Conservation (phyloP, 257 asterid species). For the Ophiorrhiza pumila region DNA sequence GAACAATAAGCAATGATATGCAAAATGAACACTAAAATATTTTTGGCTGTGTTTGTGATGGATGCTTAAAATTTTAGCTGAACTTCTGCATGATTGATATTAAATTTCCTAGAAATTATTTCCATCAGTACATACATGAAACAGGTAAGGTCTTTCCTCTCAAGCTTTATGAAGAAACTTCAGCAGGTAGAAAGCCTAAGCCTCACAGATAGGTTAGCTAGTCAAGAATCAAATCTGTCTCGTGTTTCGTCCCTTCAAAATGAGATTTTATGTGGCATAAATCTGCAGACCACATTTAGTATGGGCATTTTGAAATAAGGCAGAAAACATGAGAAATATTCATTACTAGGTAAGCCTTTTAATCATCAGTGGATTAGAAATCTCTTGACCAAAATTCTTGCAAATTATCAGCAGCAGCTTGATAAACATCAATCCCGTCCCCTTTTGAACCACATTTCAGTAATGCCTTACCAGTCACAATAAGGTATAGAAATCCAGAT, state of each 20-base stretch:
- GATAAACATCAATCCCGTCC: not conserved
- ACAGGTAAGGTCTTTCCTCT: not conserved
- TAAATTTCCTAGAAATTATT: not conserved
- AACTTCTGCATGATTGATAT: not conserved
- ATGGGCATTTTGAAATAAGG: not conserved
- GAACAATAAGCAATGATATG: not conserved
- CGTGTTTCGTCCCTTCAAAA: not conserved
- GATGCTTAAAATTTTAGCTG: not conserved
- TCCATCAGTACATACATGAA: not conserved
- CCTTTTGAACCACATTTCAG: not conserved
- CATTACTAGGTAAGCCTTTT: not conserved
- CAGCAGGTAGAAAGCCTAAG: not conserved
- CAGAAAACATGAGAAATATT: not conserved
- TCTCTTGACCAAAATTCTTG: not conserved
- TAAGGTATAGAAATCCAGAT: not conserved
- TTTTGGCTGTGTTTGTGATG: not conserved
- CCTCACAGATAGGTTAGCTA: not conserved
- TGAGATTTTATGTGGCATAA: not conserved
- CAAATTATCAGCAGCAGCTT: not conserved
- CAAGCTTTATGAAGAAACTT: not conserved
- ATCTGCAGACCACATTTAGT: not conserved
- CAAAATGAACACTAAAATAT: not conserved
- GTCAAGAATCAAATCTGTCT: not conserved
- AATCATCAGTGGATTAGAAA: not conserved
- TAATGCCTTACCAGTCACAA: not conserved